A percentile compares a stretch with the other conserved stretches of the same genome.
Conservation (phyloP, 345 rosid genomes). For the Turritis glabra region DNA sequence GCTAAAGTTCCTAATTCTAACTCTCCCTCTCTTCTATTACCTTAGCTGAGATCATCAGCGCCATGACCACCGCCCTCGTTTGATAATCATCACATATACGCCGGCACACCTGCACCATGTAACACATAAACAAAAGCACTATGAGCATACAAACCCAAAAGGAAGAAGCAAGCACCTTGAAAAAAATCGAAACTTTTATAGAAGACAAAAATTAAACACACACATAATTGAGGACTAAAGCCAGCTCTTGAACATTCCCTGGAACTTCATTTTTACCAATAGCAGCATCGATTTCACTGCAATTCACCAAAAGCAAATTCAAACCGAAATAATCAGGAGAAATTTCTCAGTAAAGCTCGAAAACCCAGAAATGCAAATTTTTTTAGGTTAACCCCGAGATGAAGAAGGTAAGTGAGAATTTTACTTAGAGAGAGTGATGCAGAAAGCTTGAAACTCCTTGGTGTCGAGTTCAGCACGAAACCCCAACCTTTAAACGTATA, state of each 20-base stretch:
- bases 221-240: conserved; percentile 54
- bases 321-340: not conserved
- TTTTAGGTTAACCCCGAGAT: not conserved
- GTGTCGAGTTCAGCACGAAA: not conserved
- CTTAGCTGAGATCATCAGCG: conserved; percentile 84
- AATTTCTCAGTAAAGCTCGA: not conserved
- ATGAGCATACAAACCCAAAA: conserved; percentile 2
- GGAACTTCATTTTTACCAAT: conserved; percentile 66
- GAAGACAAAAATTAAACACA: conserved; percentile 2
- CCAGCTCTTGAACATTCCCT: conserved; percentile 44
- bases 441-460: conserved; percentile 31
- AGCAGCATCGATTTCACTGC: conserved; percentile 76
- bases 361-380: not conserved
- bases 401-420: not conserved
- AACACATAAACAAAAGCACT: conserved; percentile 17
- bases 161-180: not conserved
- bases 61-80: conserved; percentile 59
- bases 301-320: conserved; percentile 16
- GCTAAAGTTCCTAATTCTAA: conserved; percentile 20
- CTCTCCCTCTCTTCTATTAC: conserved; percentile 40
- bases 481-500: too few species aligned
- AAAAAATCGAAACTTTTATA: not conserved
- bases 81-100: conserved; percentile 40
- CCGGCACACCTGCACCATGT: conserved; percentile 50
- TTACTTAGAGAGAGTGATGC: conserved; percentile 67